Evolutionary conservation across 257 asterid genomes (phyloP), one percentile per base, ranked within the genome.

Genomic region (Primulina tabacum): DNA sequence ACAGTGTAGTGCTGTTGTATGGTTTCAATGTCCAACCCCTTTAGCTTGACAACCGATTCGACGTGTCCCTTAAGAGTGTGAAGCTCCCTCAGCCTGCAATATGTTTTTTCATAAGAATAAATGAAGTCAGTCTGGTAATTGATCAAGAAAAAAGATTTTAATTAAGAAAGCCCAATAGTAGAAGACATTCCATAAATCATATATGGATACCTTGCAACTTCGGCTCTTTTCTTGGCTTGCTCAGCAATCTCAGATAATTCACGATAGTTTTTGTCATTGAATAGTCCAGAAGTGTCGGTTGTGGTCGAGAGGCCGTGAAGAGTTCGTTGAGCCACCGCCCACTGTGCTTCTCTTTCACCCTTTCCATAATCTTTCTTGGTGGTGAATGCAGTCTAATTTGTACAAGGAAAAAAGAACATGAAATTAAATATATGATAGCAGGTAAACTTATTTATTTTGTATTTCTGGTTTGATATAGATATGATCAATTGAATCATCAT

Each of bases 261-360:
- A 20, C 76, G 68, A 63, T 81, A 82, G 81, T 71, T 74, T 57
- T 73, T 78, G 37, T 78, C 86, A 1, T 61, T 65, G 68, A 76
- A 65, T 12, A 72, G 20, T 16, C 67, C 69, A 24, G 65, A 1
- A 7, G 47, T 40, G 47, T 73, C 82, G 0, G 76, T 24, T 17
- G 57, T 50, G 8, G 79, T 75, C 8, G 84, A 72, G 11, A 78
- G 88, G 3, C 85, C 88, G 18, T 83, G 88, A 24, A 83, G 85
- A 52, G 91, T 82, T 16, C 85, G 84, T 59, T 84, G 89, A 28
- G 82, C 89, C 69, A 75, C 76, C 0, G 82, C 89, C 89, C 89
- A 84, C 67, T 82, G 87, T 56, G 88, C 91, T 73, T 86, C 88
- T 56, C 85, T 78, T 50, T 80, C 88, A 4, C 80, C 87, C 50